These are phyloP conservation scores for Cucurbita maxima DNA, from an alignment of 306 rosid species.

Conservation along the genomic window DNA sequence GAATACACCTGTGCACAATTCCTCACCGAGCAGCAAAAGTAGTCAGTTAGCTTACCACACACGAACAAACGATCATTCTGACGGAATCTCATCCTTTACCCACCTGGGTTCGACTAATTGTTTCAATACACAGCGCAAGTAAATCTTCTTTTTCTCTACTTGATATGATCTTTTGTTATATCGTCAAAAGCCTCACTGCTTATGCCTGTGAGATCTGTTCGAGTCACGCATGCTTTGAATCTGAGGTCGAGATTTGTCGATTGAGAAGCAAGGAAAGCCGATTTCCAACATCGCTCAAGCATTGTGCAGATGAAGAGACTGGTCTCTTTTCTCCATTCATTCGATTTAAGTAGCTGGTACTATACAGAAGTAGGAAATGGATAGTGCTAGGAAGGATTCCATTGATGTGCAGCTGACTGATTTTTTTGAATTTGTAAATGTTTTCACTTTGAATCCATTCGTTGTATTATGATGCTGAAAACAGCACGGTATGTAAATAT, in stretches of 20 bases:
- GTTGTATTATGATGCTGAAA: background rate
- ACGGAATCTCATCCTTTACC: background rate
- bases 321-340: background rate
- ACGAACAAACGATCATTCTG: background rate
- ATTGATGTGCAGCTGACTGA: background rate
- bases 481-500: background rate
- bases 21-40: slow-evolving; percentile 37
- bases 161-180: background rate
- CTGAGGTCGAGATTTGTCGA: background rate
- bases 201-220: background rate
- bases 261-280: background rate
- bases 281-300: background rate
- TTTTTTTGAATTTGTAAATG: slow-evolving; percentile 1
- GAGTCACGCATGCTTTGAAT: background rate
- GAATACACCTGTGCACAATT: slow-evolving; percentile 67
- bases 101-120: background rate
- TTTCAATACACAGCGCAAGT: background rate
- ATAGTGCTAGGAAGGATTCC: background rate
- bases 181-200: background rate
- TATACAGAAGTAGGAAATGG: background rate
- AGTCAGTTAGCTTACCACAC: background rate
- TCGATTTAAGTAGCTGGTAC: background rate
- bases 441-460: background rate
- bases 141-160: background rate
- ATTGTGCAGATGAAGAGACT: background rate